Evolutionary conservation across 2,329 filamentous ascomycete genomes (phyloP).

Genomic region (Monilinia polystroma): DNA sequence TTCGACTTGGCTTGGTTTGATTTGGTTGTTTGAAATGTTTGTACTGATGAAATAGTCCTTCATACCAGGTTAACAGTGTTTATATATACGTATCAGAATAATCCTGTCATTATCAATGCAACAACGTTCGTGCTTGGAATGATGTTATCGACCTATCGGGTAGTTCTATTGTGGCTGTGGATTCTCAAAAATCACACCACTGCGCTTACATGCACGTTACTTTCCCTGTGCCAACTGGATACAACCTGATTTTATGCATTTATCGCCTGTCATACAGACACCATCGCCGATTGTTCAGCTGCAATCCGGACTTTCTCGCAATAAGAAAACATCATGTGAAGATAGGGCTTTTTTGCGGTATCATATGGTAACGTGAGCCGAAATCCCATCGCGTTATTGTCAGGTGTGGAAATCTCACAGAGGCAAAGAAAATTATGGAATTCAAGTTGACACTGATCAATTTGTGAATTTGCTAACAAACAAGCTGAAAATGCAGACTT

Average conservation of each 20-base stretch:
- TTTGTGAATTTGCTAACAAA: too few species aligned
- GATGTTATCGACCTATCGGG: not conserved
- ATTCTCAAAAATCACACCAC: slow-evolving; percentile 5
- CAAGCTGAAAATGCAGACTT: too few species aligned
- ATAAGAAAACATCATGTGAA: too few species aligned
- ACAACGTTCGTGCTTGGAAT: not conserved
- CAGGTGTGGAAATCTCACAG: too few species aligned
- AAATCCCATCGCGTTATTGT: too few species aligned
- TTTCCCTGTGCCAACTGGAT: not conserved
- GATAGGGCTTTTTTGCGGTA: too few species aligned
- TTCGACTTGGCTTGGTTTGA: not conserved
- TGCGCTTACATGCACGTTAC: not conserved
- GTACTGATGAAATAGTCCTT: not conserved
- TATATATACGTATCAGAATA: not conserved
- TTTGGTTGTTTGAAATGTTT: too few species aligned
- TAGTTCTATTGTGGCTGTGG: not conserved
- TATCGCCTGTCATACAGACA: not conserved
- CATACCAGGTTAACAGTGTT: not conserved
- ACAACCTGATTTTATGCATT: not conserved
- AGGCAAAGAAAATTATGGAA: too few species aligned
- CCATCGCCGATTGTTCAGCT: not conserved
- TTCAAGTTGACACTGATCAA: too few species aligned
- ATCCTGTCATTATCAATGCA: too few species aligned
- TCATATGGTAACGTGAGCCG: too few species aligned
- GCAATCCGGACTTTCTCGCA: not conserved